phyloP scores from a whole-genome alignment of 768 basidiomycete genomes.

The Mycena rosella region DNA sequence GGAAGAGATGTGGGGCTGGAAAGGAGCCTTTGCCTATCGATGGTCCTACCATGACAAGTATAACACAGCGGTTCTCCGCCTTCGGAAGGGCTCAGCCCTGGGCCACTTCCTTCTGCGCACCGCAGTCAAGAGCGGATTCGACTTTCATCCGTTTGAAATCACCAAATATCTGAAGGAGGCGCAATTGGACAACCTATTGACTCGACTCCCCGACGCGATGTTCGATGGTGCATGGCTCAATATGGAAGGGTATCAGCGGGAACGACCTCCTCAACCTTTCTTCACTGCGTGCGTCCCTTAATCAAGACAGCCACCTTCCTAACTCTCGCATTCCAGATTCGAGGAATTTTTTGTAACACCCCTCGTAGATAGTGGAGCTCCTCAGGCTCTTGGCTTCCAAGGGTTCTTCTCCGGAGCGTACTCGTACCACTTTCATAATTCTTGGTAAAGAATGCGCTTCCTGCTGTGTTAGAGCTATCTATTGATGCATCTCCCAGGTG shows the following conservation, averaged over 20 bases:
- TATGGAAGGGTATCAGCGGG: slow-evolving; percentile 91
- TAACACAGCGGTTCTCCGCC: slow-evolving; percentile 95
- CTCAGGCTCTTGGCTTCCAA: slow-evolving; percentile 89
- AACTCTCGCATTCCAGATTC: slow-evolving; percentile 65
- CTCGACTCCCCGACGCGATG: slow-evolving; percentile 94
- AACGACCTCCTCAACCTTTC: slow-evolving; percentile 95
- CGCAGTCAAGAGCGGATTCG: slow-evolving; percentile 91
- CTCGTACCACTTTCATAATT: slow-evolving; percentile 97
- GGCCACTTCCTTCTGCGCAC: slow-evolving; percentile 95
- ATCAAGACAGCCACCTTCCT: neutral
- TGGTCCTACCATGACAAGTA: slow-evolving; percentile 71
- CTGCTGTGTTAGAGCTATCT: slow-evolving; percentile 7
- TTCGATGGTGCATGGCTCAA: slow-evolving; percentile 98
- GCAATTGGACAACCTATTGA: slow-evolving; percentile 81
- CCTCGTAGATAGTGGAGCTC: slow-evolving; percentile 77
- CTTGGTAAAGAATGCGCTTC: slow-evolving; percentile 64
- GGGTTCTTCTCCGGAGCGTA: slow-evolving; percentile 97
- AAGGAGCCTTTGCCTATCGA: slow-evolving; percentile 97
- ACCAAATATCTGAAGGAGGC: slow-evolving; percentile 93
- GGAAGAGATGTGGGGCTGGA: slow-evolving; percentile 98
- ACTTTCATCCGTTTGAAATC: slow-evolving; percentile 98
- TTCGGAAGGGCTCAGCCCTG: slow-evolving; percentile 93
- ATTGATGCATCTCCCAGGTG: slow-evolving; percentile 69
- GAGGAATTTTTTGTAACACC: slow-evolving; percentile 91
- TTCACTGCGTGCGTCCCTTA: slow-evolving; percentile 78